Base-by-base conservation (phyloP, 2,329 filamentous ascomycete genomes). In the Xylariaceae sp. region DNA sequence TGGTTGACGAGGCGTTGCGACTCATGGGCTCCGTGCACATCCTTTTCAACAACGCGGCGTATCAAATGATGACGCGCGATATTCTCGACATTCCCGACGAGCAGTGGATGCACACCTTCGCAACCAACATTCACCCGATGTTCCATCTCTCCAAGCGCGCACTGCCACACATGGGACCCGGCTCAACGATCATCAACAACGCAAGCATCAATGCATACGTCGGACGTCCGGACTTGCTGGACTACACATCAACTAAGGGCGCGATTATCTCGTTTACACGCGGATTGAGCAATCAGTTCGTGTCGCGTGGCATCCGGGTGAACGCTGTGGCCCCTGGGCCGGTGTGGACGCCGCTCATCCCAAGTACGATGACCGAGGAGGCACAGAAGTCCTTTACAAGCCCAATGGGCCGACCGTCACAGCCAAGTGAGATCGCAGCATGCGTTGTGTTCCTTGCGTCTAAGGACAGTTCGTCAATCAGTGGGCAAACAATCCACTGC, bases 131-230 rank as follows among this genome's bases (percentile, higher is more conserved):
- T 59, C 85, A 92, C 65, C 78, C 85, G 3, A 85, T 82, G 71
- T 93, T 90, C 73, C 92, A 83, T 69, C 73, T 92, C 27, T 77
- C 86, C 49, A 93, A 93, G 65, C 88, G 91, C 60, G 68, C 76
- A 11, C 73, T 93, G 10, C 82, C 81, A 1, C 84, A 91, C 66
- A 86, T 93, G 81, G 78, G 80, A 60, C 64, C 66, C n/a, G 88
- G 88, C 27, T 76, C 80, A 45, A 82, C 80, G 21, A 89, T 94
- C 64, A 89, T 94, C 75, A 93, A 92, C 71, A 90, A 88, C 62
- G 83, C 86, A 36, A 90, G 85, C 23, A 83, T 93, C 63, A 92
- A 92, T 64, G 86, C 83, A 21, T 93, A 92, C 67, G 79, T 90
- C 47, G 88, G 88, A 32, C 84, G 86, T 2, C 83, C 84, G 0